Evolutionary conservation across 352 stramenopile species (phyloP).

Genomic region (Globisporangium okanoganense): DNA sequence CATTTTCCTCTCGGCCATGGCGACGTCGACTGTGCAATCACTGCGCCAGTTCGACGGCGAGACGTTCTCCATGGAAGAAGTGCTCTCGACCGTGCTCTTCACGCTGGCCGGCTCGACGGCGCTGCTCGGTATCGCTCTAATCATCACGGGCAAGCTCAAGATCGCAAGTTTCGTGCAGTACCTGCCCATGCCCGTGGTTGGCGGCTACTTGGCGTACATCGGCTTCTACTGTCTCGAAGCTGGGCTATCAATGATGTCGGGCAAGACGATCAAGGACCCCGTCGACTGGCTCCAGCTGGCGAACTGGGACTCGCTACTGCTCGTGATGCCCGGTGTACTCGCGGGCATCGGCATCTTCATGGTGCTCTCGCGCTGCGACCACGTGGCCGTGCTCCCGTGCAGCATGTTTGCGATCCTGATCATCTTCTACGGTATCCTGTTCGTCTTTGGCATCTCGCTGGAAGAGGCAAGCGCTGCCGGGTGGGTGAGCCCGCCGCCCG

Average conservation of each 20-base stretch:
- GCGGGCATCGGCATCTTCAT: constrained; percentile 83
- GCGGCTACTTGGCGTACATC: constrained; percentile 98
- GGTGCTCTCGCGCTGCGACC: constrained; percentile 73
- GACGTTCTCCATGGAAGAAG: constrained; percentile 66
- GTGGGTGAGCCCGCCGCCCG: constrained; percentile 89
- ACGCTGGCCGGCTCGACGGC: constrained; percentile 91
- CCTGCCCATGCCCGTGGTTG: constrained; percentile 96
- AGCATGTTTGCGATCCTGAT: constrained; percentile 88
- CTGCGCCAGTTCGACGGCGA: constrained; percentile 61
- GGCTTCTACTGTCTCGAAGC: constrained; percentile 89
- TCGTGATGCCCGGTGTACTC: constrained; percentile 85
- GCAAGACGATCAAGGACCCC: constrained; percentile 86
- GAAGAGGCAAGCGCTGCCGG: constrained; percentile 88
- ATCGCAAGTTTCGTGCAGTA: constrained; percentile 97
- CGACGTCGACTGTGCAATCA: constrained; percentile 82
- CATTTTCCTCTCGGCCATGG: constrained; percentile 98
- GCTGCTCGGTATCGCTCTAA: constrained; percentile 89
- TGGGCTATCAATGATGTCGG: constrained; percentile 86
- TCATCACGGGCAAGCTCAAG: constrained; percentile 93
- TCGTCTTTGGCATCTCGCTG: constrained; percentile 63
- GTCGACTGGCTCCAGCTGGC: constrained; percentile 82
- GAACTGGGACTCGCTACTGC: constrained; percentile 65
- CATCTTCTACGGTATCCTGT: constrained; percentile 81
- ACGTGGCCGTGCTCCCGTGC: constrained; percentile 80
- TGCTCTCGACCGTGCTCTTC: constrained; percentile 94